Conservation (phyloP, 164 flowering plant genomes). For the Warburgia ugandensis region DNA sequence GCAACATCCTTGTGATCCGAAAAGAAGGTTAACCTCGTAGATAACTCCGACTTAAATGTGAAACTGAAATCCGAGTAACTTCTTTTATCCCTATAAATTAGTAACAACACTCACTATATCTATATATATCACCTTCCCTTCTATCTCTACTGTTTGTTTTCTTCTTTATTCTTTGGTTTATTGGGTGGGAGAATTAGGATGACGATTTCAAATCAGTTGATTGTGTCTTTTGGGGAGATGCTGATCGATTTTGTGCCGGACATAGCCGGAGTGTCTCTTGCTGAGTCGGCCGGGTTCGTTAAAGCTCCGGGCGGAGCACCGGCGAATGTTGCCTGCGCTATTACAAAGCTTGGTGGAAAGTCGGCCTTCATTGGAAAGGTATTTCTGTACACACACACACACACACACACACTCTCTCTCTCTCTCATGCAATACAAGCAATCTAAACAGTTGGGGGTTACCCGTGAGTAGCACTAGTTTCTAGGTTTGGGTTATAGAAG, state of each 20-base stretch:
- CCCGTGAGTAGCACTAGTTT: not conserved
- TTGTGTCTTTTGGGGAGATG: slow-evolving; percentile 68
- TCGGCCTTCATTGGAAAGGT: slow-evolving; percentile 76
- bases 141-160: too few species aligned
- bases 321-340: slow-evolving; percentile 71
- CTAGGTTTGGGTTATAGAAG: not conserved
- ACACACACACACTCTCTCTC: not conserved
- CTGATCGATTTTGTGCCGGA: slow-evolving; percentile 77
- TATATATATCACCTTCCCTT: too few species aligned
- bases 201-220: too few species aligned
- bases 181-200: too few species aligned
- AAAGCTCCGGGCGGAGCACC: slow-evolving; percentile 90
- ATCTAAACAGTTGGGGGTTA: too few species aligned
- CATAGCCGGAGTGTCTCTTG: slow-evolving; percentile 57
- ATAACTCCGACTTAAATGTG: too few species aligned
- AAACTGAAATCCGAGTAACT: too few species aligned
- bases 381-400: not conserved
- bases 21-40: too few species aligned
- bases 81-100: too few species aligned
- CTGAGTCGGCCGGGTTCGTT: slow-evolving; percentile 51
- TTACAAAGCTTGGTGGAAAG: slow-evolving; percentile 51
- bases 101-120: too few species aligned
- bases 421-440: not conserved
- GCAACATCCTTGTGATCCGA: too few species aligned
- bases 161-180: too few species aligned